phyloP scores from a whole-genome alignment of 805 yeast genomes.

The Candida qinlingensis region DNA sequence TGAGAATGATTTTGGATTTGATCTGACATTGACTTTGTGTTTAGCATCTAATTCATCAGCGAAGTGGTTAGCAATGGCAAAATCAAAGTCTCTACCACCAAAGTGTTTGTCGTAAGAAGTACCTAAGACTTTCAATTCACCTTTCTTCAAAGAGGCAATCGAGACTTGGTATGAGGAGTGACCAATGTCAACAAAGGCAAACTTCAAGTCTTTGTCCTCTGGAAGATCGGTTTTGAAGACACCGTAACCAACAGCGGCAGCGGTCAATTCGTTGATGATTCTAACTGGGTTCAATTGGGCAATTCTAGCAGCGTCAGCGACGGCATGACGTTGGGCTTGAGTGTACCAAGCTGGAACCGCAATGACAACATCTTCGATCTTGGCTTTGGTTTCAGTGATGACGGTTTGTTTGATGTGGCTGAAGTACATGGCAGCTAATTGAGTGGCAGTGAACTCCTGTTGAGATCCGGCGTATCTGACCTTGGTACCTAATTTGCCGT shows the following conservation, averaged over 20 bases:
- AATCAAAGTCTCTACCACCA: slow-evolving; percentile 97
- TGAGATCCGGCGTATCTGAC: slow-evolving; percentile 80
- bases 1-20: slow-evolving; percentile 91
- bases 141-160: slow-evolving; percentile 87
- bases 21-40: slow-evolving; percentile 88
- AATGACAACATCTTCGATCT: slow-evolving; percentile 81
- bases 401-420: slow-evolving; percentile 83
- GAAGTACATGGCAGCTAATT: slow-evolving; percentile 91
- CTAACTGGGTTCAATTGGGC: slow-evolving; percentile 98
- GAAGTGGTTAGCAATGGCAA: slow-evolving; percentile 89
- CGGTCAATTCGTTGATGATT: slow-evolving; percentile 94
- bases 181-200: slow-evolving; percentile 95
- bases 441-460: slow-evolving; percentile 77
- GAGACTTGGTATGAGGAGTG: slow-evolving; percentile 92
- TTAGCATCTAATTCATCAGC: slow-evolving; percentile 88
- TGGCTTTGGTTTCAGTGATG: slow-evolving; percentile 68
- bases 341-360: slow-evolving; percentile 98
- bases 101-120: slow-evolving; percentile 92
- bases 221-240: slow-evolving; percentile 96
- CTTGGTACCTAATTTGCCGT: slow-evolving; percentile 78
- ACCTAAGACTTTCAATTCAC: slow-evolving; percentile 90
- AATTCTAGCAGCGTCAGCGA: slow-evolving; percentile 89
- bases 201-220: slow-evolving; percentile 84
- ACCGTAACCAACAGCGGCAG: slow-evolving; percentile 99
- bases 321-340: slow-evolving; percentile 94